Evolutionary conservation across 2,329 filamentous ascomycete genomes (phyloP).

Genomic region (Alternaria incomplexa): DNA sequence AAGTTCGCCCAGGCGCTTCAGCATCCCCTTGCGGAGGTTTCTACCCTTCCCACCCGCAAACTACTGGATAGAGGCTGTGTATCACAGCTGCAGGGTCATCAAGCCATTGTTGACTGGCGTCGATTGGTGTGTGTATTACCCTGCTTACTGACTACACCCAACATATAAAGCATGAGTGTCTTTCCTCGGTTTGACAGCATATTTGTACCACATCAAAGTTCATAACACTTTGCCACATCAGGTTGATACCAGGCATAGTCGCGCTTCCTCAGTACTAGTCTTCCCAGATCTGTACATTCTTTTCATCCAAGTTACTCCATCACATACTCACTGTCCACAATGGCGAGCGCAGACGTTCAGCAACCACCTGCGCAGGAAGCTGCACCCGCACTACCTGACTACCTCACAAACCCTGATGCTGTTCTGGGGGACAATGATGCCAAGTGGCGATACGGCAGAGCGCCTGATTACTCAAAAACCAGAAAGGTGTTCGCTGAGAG

Average conservation of each 20-base stretch:
- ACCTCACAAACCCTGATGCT: conserved; percentile 64
- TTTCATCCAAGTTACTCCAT: not conserved
- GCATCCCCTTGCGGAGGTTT: not conserved
- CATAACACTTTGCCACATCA: not conserved
- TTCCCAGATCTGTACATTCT: not conserved
- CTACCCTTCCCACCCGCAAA: not conserved
- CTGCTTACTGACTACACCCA: not conserved
- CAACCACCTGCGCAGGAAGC: conserved; percentile 34
- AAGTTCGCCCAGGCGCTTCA: conserved; percentile 2
- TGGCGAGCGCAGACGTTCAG: conserved; percentile 40
- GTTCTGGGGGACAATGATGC: conserved; percentile 61
- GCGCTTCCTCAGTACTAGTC: not conserved
- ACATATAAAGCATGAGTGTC: conserved; percentile 14
- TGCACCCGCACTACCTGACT: conserved; percentile 59
- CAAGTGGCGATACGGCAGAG: conserved; percentile 65
- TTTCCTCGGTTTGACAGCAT: not conserved
- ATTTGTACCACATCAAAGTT: not conserved
- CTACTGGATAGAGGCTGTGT: conserved; percentile 10
- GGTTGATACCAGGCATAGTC: not conserved
- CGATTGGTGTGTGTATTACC: not conserved
- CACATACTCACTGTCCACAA: conserved; percentile 7
- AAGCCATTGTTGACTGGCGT: conserved; percentile 6
- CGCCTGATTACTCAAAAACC: conserved; percentile 70
- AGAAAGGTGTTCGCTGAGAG: conserved; percentile 65
- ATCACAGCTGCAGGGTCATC: conserved; percentile 13